Evolutionary conservation across 176 grass and related monocot genomes (phyloP).

Genomic region (Chrysopogon serrulatus): DNA sequence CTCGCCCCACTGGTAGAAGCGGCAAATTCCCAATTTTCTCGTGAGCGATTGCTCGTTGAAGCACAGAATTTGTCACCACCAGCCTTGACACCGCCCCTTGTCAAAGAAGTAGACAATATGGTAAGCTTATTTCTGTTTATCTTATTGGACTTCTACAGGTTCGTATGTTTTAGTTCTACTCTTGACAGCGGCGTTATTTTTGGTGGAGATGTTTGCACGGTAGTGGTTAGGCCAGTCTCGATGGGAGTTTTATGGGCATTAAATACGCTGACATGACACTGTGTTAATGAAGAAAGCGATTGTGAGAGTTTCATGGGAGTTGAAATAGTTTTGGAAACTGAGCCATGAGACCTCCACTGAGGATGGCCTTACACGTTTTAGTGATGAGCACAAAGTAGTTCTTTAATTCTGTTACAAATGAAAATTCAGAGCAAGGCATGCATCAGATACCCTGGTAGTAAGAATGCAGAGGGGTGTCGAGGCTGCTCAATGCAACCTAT

Average conservation of each 20-base stretch:
- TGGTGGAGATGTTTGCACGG: neutral
- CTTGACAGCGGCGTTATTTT: neutral
- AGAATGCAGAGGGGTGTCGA: neutral
- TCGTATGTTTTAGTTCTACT: neutral
- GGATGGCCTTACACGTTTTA: neutral
- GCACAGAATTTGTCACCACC: conserved; percentile 2
- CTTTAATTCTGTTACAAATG: neutral
- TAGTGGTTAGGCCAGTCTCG: too few species aligned
- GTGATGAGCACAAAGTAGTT: neutral
- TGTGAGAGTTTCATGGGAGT: too few species aligned
- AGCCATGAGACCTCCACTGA: too few species aligned
- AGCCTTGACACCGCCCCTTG: conserved; percentile 13
- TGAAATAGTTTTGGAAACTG: too few species aligned
- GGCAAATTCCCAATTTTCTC: too few species aligned
- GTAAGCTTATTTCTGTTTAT: conserved; percentile 21
- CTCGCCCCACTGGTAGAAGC: neutral
- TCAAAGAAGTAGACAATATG: conserved; percentile 33
- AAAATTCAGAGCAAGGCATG: neutral
- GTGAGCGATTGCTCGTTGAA: conserved; percentile 9
- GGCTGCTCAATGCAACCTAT: neutral
- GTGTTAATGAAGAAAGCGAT: too few species aligned
- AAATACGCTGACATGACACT: too few species aligned
- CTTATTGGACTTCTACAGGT: neutral
- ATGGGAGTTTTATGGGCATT: too few species aligned
- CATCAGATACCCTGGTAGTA: neutral